Evolutionary conservation across 768 basidiomycete species (phyloP), one percentile per base, ranked within the genome.

Genomic region (Naganishia friedmannii): DNA sequence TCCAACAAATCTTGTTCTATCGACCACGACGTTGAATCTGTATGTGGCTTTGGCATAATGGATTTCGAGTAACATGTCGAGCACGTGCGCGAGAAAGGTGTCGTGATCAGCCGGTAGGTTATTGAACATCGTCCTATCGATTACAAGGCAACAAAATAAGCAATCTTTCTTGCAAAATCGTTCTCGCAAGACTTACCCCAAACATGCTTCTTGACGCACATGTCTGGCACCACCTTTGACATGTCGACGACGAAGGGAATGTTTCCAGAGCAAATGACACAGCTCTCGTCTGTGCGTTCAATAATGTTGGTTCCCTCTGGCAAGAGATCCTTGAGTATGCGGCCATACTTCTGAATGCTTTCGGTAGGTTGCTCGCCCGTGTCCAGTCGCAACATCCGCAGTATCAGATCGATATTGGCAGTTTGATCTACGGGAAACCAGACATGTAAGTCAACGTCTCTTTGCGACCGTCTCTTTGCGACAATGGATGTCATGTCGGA

Each of bases 1-100:
- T n/a, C 10, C n/a, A 63, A 29, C 37, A 63, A 21, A 29, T 63
- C 60, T 28, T 63, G 60, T 45, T 63, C 60, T 37, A 63, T 45
- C 23, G 60, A 63, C 60, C 37, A 42, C 23, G 42, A 13, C 3
- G 39, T 26, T 26, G 17, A n/a, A 10, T 37, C 15, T 19, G n/a
- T 45, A 10, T 63, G 37, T 2, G 60, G 23, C 26, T 63, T 29
- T 42, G 60, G 60, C 17, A 63, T n/a, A 8, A 63, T 34, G 26
- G 60, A 42, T 28, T 63, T 63, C 39, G 60, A n/a, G 23, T 63
- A 29, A 28, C 60, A 63, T 19, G 60, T 63, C 6, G 60, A 42
- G 60, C 60, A 63, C 1, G 60, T 63, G 37, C 60, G 60, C 39
- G 42, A 39, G 39, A 63, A 63, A 13, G 60, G 60, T 19, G 60